Evolutionary conservation across 2,329 filamentous ascomycete species (phyloP).

Genomic region (Trichoderma simmonsii): DNA sequence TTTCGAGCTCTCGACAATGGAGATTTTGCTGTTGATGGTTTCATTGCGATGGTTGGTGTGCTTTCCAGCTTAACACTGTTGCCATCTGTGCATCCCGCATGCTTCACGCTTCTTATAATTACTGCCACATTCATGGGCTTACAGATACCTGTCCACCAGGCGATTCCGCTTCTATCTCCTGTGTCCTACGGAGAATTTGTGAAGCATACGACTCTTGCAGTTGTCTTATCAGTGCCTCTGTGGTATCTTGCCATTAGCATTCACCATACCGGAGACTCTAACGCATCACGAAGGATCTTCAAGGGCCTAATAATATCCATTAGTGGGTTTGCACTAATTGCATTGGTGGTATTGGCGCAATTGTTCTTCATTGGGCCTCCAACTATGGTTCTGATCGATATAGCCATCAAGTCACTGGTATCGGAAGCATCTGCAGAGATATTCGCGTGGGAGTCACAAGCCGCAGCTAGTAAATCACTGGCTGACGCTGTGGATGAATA

Average conservation of each 20-base stretch:
- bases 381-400: background rate
- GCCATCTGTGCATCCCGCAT: constrained; percentile 27
- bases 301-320: constrained; percentile 22
- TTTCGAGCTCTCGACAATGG: constrained; percentile 28
- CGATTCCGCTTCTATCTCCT: background rate
- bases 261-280: background rate
- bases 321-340: constrained; percentile 2
- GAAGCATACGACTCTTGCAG: background rate
- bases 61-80: constrained; percentile 30
- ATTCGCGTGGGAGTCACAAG: constrained; percentile 23
- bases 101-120: constrained; percentile 28
- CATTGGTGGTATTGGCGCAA: background rate
- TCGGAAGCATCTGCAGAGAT: constrained; percentile 16
- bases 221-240: background rate
- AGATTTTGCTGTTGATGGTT: constrained; percentile 32
- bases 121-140: constrained; percentile 23
- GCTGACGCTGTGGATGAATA: constrained; percentile 41
- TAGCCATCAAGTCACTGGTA: constrained; percentile 21
- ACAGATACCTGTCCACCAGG: background rate
- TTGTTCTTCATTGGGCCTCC: constrained; percentile 7
- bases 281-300: background rate
- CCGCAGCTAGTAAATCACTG: constrained; percentile 23
- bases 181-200: background rate
- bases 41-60: constrained; percentile 24
- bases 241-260: constrained; percentile 8